Conservation (phyloP, 202 grass and related monocot genomes). For the Panicum virgatum region DNA sequence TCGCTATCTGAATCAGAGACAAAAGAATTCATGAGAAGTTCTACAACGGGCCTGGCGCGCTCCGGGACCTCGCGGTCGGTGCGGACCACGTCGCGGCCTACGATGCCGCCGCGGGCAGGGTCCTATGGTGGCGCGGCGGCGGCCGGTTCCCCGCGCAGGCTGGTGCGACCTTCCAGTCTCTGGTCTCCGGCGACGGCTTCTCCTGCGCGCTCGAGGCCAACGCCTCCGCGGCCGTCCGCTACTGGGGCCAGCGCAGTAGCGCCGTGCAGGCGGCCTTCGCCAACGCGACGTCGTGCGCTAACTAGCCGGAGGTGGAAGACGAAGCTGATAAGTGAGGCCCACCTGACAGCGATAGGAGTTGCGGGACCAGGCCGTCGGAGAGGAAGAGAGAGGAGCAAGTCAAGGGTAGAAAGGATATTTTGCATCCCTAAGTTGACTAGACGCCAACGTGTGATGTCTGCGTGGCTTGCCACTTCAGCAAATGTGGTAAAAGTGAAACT, state of each 20-base stretch:
- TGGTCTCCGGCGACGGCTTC: constrained; percentile 72
- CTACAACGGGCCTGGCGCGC: background rate
- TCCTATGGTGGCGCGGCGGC: constrained; percentile 59
- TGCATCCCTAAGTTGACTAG: too few species aligned
- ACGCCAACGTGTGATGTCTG: too few species aligned
- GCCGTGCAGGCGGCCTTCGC: constrained; percentile 37
- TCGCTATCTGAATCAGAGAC: background rate
- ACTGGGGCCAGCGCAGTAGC: constrained; percentile 55
- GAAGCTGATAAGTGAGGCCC: too few species aligned
- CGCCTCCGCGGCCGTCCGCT: constrained; percentile 49
- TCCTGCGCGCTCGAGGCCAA: constrained; percentile 50
- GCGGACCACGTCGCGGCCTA: constrained; percentile 54
- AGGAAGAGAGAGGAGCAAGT: too few species aligned
- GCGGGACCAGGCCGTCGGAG: too few species aligned
- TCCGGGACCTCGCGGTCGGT: constrained; percentile 57
- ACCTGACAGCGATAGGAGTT: too few species aligned
- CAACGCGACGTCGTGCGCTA: constrained; percentile 18
- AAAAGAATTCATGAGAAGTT: background rate
- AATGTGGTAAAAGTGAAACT: too few species aligned
- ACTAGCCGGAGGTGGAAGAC: too few species aligned
- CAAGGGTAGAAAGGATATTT: too few species aligned
- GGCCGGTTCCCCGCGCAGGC: background rate
- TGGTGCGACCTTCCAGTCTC: constrained; percentile 32
- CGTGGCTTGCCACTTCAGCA: too few species aligned
- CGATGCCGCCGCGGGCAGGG: background rate